Percentiles rank a stretch among this genome's conserved stretches.
Conservation (phyloP, 768 basidiomycete species). For the Psilocybe cubensis region DNA sequence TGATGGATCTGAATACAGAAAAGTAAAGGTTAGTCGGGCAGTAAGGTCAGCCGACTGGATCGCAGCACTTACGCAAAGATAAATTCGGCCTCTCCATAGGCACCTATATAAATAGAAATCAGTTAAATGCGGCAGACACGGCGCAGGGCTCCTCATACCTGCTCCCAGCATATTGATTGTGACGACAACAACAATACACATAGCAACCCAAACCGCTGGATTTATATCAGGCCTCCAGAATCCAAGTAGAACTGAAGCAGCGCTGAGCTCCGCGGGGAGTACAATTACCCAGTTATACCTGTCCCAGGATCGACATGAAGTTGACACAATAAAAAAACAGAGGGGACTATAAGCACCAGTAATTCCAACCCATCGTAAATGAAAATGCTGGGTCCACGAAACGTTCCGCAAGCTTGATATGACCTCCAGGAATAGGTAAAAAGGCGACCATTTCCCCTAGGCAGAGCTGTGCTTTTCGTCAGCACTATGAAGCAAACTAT, state of each 20-base stretch:
- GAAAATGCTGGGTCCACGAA: slow-evolving; percentile 81
- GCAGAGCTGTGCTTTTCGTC: slow-evolving; percentile 48
- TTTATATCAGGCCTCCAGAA: slow-evolving; percentile 65
- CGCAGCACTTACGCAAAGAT: slow-evolving; percentile 67
- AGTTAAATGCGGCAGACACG: neutral
- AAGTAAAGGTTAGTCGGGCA: neutral
- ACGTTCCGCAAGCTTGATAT: slow-evolving; percentile 80
- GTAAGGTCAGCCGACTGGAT: neutral
- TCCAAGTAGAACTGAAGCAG: slow-evolving; percentile 75
- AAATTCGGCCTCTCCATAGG: slow-evolving; percentile 87
- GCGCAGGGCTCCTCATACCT: slow-evolving; percentile 32
- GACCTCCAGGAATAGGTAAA: slow-evolving; percentile 78
- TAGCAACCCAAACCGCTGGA: slow-evolving; percentile 79
- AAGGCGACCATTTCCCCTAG: slow-evolving; percentile 79
- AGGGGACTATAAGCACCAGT: slow-evolving; percentile 33
- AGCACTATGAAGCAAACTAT: neutral
- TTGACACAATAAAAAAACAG: slow-evolving; percentile 5
- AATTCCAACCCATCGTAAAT: slow-evolving; percentile 58
- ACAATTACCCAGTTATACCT: slow-evolving; percentile 69
- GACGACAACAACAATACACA: slow-evolving; percentile 77
- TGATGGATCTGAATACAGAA: slow-evolving; percentile 61
- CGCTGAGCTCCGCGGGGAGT: slow-evolving; percentile 74
- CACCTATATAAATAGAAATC: slow-evolving; percentile 40
- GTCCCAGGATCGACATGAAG: neutral
- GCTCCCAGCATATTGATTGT: slow-evolving; percentile 78